phyloP scores from a whole-genome alignment of 2,329 filamentous ascomycete species.

The Claviceps citrina region DNA sequence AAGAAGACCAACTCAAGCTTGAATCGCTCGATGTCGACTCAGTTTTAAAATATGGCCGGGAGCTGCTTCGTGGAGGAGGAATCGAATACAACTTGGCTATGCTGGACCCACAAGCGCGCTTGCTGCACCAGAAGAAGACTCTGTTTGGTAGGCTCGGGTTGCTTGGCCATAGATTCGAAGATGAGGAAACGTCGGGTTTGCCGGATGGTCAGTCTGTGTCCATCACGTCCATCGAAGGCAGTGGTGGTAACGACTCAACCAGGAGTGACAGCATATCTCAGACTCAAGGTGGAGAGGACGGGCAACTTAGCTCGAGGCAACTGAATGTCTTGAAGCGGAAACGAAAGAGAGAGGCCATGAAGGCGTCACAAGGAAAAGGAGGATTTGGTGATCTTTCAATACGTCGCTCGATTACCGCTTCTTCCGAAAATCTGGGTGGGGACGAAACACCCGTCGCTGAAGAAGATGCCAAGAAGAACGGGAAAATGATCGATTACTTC shows the following conservation, averaged over 20 bases:
- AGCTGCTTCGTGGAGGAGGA: slow-evolving; percentile 69
- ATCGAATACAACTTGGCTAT: slow-evolving; percentile 73
- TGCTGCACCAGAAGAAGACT: slow-evolving; percentile 82
- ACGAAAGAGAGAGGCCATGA: slow-evolving; percentile 75
- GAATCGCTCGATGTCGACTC: slow-evolving; percentile 61
- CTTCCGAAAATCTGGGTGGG: slow-evolving; percentile 44
- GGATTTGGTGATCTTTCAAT: slow-evolving; percentile 76
- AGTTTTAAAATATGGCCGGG: slow-evolving; percentile 70
- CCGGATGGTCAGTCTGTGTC: slow-evolving; percentile 30
- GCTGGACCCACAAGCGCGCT: slow-evolving; percentile 64
- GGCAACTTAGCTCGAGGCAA: slow-evolving; percentile 75
- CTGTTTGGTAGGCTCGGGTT: slow-evolving; percentile 69
- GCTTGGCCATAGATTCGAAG: slow-evolving; percentile 68
- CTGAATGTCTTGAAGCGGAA: slow-evolving; percentile 91
- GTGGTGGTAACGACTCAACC: slow-evolving; percentile 18
- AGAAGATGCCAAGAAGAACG: slow-evolving; percentile 41
- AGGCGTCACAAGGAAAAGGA: slow-evolving; percentile 72
- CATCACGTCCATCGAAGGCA: slow-evolving; percentile 29
- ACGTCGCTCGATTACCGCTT: slow-evolving; percentile 43
- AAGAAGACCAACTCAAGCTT: slow-evolving; percentile 54
- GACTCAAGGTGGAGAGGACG: slow-evolving; percentile 40
- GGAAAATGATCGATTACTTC: slow-evolving; percentile 69
- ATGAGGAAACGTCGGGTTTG: slow-evolving; percentile 54
- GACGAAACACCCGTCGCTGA: slow-evolving; percentile 43
- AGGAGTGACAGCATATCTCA: slow-evolving; percentile 24